phyloP scores from a whole-genome alignment of 768 basidiomycete species.

The Mycena alexandri region DNA sequence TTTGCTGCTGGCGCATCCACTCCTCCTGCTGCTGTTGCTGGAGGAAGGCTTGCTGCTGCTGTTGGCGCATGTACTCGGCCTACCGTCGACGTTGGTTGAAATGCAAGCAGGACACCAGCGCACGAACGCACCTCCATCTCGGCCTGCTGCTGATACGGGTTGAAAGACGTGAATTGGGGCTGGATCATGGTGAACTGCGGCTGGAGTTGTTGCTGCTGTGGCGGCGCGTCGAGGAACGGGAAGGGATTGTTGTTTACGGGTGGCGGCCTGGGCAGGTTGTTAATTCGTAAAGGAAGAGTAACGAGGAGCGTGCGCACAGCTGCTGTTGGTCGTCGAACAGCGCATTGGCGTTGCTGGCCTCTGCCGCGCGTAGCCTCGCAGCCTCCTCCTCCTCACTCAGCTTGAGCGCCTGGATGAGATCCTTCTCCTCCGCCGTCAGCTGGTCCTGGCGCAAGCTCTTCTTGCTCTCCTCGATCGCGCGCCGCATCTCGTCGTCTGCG shows the following conservation, averaged over 20 bases:
- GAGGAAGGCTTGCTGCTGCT: conserved; percentile 52
- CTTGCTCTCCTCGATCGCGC: conserved; percentile 94
- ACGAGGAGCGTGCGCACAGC: conserved; percentile 62
- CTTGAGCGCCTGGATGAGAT: conserved; percentile 84
- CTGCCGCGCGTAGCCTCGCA: conserved; percentile 74
- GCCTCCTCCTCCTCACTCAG: conserved; percentile 94
- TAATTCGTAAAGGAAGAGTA: conserved; percentile 19
- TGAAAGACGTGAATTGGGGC: conserved; percentile 93
- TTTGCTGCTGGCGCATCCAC: conserved; percentile 35
- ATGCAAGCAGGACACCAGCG: conserved; percentile 39
- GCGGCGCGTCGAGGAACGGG: conserved; percentile 72
- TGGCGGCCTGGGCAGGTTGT: conserved; percentile 43
- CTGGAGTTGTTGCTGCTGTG: conserved; percentile 66
- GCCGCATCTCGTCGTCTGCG: conserved; percentile 78
- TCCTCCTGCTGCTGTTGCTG: conserved; percentile 67
- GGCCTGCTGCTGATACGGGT: conserved; percentile 93
- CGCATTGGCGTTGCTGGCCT: conserved; percentile 77
- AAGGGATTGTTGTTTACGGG: conserved; percentile 66
- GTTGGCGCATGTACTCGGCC: conserved; percentile 81
- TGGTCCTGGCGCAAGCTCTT: conserved; percentile 78
- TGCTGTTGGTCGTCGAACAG: conserved; percentile 92
- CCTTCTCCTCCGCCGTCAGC: conserved; percentile 81
- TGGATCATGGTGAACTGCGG: conserved; percentile 83
- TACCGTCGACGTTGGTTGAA: conserved; percentile 44
- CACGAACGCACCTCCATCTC: conserved; percentile 80